Percentiles rank a stretch among this genome's conserved stretches.
Conservation (phyloP, 352 stramenopile genomes). For the Peronospora belbahrii region DNA sequence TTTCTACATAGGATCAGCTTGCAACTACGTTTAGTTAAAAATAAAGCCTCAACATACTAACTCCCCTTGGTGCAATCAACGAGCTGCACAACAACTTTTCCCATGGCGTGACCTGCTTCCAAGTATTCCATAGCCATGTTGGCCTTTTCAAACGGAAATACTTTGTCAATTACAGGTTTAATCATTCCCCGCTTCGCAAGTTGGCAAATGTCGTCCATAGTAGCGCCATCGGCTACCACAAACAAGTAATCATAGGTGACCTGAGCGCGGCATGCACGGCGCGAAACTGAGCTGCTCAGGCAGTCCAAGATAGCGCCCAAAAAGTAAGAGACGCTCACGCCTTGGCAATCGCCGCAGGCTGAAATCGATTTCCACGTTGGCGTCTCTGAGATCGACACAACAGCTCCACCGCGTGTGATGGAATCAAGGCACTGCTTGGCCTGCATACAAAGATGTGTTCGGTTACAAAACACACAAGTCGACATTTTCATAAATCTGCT, state of each 20-base stretch:
- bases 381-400: slow-evolving; percentile 57
- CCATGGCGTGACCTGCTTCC: slow-evolving; percentile 45
- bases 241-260: slow-evolving; percentile 61
- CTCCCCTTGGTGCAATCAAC: slow-evolving; percentile 16
- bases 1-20: too few relatives aligned
- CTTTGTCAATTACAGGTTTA: slow-evolving; percentile 55
- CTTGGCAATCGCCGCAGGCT: slow-evolving; percentile 18
- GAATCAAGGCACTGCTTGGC: slow-evolving; percentile 57
- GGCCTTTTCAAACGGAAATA: slow-evolving; percentile 61
- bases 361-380: slow-evolving; percentile 35
- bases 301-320: slow-evolving; percentile 46
- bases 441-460: slow-evolving; percentile 12
- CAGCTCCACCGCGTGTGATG: slow-evolving; percentile 39
- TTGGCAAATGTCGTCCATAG: slow-evolving; percentile 44
- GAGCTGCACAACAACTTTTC: slow-evolving; percentile 65
- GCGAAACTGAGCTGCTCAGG: slow-evolving; percentile 48
- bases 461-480: not conserved
- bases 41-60: too few relatives aligned
- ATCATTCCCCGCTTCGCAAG: slow-evolving; percentile 39
- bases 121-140: slow-evolving; percentile 56
- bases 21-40: too few relatives aligned
- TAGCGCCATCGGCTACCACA: slow-evolving; percentile 24
- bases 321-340: slow-evolving; percentile 38
- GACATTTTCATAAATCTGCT: not conserved
- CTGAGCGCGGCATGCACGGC: slow-evolving; percentile 37